phyloP scores from a whole-genome alignment of 176 grass and related monocot genomes.

The Musa acuminata region DNA sequence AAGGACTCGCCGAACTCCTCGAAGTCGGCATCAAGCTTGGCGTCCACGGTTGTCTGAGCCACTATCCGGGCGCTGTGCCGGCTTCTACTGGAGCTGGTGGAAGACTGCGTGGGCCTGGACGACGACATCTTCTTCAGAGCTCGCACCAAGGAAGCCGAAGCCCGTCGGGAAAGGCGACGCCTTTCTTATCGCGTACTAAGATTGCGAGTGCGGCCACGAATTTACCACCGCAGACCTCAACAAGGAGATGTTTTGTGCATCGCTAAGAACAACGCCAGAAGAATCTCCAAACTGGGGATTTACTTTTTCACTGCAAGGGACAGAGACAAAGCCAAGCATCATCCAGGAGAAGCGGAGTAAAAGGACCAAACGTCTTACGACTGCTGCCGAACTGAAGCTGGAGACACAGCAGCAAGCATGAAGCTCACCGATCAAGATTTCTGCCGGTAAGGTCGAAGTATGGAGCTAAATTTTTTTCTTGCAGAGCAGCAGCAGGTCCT shows the following conservation, averaged over 20 bases:
- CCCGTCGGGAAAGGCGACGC: neutral
- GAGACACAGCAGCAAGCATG: neutral
- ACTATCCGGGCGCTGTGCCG: conserved; percentile 43
- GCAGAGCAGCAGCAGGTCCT: neutral
- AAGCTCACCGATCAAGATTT: neutral
- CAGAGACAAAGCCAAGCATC: neutral
- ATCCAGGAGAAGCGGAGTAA: neutral
- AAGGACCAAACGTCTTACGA: neutral
- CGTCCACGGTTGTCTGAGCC: conserved; percentile 78
- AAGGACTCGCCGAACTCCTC: conserved; percentile 73
- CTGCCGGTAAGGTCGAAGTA: neutral
- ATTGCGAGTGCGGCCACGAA: neutral
- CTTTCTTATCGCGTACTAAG: neutral
- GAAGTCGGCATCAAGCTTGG: conserved; percentile 68
- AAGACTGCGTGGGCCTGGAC: conserved; percentile 35
- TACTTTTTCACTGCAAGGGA: neutral
- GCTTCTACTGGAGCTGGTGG: conserved; percentile 36
- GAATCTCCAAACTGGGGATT: neutral
- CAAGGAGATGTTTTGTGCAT: conserved; percentile 11
- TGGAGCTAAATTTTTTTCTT: neutral
- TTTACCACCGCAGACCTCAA: neutral
- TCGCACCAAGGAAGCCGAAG: neutral
- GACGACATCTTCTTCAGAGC: conserved; percentile 41
- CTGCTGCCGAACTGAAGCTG: neutral
- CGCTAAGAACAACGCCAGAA: neutral